These are phyloP conservation scores for Plasmodium berghei DNA, from an alignment of 169 alveolate genomes.

Conservation along the genomic window DNA sequence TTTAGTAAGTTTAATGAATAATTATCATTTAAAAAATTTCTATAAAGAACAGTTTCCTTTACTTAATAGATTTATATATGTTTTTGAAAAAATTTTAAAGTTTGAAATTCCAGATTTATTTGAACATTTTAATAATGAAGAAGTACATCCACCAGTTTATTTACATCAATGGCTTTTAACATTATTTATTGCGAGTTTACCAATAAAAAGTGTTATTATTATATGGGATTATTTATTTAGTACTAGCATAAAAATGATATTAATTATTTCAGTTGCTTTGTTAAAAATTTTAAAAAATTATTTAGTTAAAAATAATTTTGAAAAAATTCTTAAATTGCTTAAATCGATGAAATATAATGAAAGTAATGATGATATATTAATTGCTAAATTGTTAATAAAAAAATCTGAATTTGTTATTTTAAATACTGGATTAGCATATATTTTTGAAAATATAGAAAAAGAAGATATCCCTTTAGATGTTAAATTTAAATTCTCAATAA, in stretches of 20 bases:
- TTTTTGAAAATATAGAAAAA: slow-evolving; percentile 57
- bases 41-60: slow-evolving; percentile 81
- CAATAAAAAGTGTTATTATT: slow-evolving; percentile 81
- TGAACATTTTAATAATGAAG: slow-evolving; percentile 80
- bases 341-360: slow-evolving; percentile 72
- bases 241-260: slow-evolving; percentile 66
- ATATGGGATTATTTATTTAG: slow-evolving; percentile 80
- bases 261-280: slow-evolving; percentile 49
- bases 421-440: slow-evolving; percentile 22
- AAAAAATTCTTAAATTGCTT: slow-evolving; percentile 49
- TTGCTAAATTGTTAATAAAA: slow-evolving; percentile 51
- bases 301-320: slow-evolving; percentile 67
- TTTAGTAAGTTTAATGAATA: slow-evolving; percentile 79
- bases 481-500: slow-evolving; percentile 16
- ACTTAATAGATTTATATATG: slow-evolving; percentile 76
- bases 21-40: slow-evolving; percentile 79
- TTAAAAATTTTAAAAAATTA: slow-evolving; percentile 69
- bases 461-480: slow-evolving; percentile 50
- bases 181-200: slow-evolving; percentile 79
- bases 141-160: slow-evolving; percentile 79
- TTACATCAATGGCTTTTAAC: slow-evolving; percentile 83
- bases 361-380: slow-evolving; percentile 75
- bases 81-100: slow-evolving; percentile 76
- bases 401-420: slow-evolving; percentile 43
- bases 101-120: slow-evolving; percentile 79